A percentile compares a stretch with the other conserved stretches of the same genome.
Evolutionary conservation across 495 filamentous ascomycete species (phyloP).

Genomic region (Bombardia bombarda): DNA sequence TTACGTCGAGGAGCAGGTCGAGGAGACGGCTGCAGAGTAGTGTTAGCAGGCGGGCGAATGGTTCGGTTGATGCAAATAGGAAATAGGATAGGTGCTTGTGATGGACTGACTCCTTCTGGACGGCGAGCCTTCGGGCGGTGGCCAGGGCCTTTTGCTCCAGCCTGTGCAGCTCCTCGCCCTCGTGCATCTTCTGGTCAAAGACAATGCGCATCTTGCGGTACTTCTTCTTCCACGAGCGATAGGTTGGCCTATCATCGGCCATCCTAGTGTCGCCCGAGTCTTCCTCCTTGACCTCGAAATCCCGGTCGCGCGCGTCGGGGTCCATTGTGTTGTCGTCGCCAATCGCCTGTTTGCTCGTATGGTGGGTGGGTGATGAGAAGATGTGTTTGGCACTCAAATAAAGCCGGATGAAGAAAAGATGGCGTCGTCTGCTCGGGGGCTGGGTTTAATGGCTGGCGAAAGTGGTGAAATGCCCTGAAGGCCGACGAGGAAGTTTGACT

Average conservation of each 20-base stretch:
- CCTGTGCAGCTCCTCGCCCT: constrained; percentile 67
- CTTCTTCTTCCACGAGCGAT: constrained; percentile 68
- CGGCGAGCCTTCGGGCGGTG: constrained; percentile 67
- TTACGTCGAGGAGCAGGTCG: constrained; percentile 80
- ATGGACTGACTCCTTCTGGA: constrained; percentile 65
- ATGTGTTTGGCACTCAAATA: too few species aligned
- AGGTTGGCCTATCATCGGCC: constrained; percentile 29
- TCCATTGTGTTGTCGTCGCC: constrained; percentile 19
- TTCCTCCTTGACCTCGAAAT: constrained; percentile 23
- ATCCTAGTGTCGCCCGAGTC: constrained; percentile 25
- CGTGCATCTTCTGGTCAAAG: constrained; percentile 76
- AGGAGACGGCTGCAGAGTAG: constrained; percentile 65
- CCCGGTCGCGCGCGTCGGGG: constrained; percentile 13
- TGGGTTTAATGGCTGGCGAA: too few species aligned
- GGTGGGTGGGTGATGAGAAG: too few species aligned
- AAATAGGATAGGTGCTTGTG: not conserved
- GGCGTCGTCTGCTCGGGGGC: too few species aligned
- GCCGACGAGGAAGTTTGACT: too few species aligned
- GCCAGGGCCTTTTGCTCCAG: constrained; percentile 70
- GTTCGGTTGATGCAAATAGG: constrained; percentile 10
- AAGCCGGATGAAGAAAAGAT: too few species aligned
- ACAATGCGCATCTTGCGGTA: constrained; percentile 84
- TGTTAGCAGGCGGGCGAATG: too few species aligned
- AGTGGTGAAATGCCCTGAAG: too few species aligned
- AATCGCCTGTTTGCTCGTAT: not conserved